These are phyloP conservation scores for Saccharomycopsis olivae DNA, from an alignment of 805 yeast species.

Conservation along the genomic window DNA sequence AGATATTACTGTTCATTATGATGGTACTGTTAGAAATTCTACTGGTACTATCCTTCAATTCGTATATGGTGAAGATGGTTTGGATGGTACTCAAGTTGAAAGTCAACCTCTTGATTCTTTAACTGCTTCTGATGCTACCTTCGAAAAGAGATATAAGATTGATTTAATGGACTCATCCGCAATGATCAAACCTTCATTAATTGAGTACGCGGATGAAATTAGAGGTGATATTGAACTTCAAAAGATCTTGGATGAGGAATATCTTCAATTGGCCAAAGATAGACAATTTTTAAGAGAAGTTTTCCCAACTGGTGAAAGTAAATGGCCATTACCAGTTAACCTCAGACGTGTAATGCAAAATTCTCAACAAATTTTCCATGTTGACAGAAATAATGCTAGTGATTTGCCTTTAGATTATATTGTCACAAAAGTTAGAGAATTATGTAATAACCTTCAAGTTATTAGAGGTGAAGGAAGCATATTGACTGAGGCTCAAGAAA, in stretches of 20 bases:
- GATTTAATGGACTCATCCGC: conserved; percentile 68
- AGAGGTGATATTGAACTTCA: conserved; percentile 84
- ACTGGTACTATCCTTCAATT: conserved; percentile 94
- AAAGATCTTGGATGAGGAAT: conserved; percentile 72
- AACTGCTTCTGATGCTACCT: conserved; percentile 80
- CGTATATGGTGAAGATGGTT: conserved; percentile 97
- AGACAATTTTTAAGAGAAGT: conserved; percentile 74
- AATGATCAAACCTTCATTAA: conserved; percentile 55
- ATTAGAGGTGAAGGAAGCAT: conserved; percentile 73
- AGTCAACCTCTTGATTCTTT: conserved; percentile 92
- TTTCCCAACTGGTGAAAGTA: conserved; percentile 87
- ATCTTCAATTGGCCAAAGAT: conserved; percentile 63
- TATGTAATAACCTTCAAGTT: conserved; percentile 60
- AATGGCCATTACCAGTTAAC: conserved; percentile 97
- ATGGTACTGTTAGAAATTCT: conserved; percentile 96
- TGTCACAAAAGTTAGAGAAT: conserved; percentile 55
- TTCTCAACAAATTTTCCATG: conserved; percentile 93
- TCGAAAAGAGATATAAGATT: conserved; percentile 75
- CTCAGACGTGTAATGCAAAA: conserved; percentile 93
- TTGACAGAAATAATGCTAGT: conserved; percentile 82
- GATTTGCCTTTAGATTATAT: conserved; percentile 81
- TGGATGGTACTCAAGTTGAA: conserved; percentile 97
- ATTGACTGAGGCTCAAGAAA: conserved; percentile 76
- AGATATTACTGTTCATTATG: conserved; percentile 96
- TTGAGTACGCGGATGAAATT: conserved; percentile 87